Evolutionary conservation across 2,329 filamentous ascomycete genomes (phyloP), one percentile per base, ranked within the genome.

Genomic region (Fusarium equiseti): DNA sequence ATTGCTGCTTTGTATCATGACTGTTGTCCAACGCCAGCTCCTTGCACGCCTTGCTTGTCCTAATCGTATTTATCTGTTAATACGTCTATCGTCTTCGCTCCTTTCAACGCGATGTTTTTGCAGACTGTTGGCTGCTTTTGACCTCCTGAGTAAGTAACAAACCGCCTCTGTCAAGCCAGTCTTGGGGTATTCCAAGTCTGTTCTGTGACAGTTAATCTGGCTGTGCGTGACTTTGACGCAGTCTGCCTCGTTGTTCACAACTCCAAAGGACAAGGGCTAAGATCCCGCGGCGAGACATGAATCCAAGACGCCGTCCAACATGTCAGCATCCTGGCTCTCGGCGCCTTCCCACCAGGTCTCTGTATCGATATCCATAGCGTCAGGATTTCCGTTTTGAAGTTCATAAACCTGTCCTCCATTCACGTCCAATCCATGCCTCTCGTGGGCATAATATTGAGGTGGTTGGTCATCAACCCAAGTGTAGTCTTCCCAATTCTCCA

Each of bases 401-500:
- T 78, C 78, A 31, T 77, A 72, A 8, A 77, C 72, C 50, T 80
- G 79, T 20, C 79, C 78, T 20, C 78, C 79, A 59, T 83, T 83
- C 20, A 76, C 55, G 24, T 75, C 76, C 26, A 77, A 61, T 4
- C 76, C 77, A 15, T 75, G 72, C 57, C 80, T 76, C 45, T 77
- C 76, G 27, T 78, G 75, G 8, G 73, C 58, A 26, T 54, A 51
- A 7, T 62, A 61, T 13, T 60, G 53, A 13, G 79, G 79, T 31
- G 77, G 63, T 66, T 79, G 54, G 31, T 80, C 82, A 20, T 84
- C 81, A 26, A 87, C 72, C 77, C 83, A 89, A 1, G 86, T 86
- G 73, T 90, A 89, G 72, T 90, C 87, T 46, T 87, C 80, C 83
- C 87, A 90, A 60, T 88, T 84, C 72, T 94, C 92, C 16, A 94